phyloP scores from a whole-genome alignment of 2,329 filamentous ascomycete species.

The Colletotrichum scovillei region DNA sequence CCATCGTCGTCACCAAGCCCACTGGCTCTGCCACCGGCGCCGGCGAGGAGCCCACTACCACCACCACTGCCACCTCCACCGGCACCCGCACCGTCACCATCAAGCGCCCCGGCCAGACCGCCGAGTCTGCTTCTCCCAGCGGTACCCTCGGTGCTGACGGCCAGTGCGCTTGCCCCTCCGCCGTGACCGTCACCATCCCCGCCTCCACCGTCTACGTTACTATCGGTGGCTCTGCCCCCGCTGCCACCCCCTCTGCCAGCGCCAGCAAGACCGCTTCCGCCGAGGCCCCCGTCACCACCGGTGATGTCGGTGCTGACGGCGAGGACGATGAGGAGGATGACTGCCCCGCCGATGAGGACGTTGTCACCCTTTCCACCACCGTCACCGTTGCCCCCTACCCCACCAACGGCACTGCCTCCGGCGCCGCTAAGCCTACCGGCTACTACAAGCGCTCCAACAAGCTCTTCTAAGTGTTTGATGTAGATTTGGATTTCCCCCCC shows the following conservation, averaged over 20 bases:
- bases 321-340: constrained; percentile 37
- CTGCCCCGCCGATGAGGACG: constrained; percentile 34
- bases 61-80: constrained; percentile 50
- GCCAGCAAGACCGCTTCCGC: constrained; percentile 37
- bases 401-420: constrained; percentile 53
- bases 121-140: constrained; percentile 3
- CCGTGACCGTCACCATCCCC: constrained; percentile 40
- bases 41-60: constrained; percentile 47
- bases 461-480: constrained; percentile 35
- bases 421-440: constrained; percentile 48
- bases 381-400: constrained; percentile 48
- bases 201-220: constrained; percentile 44
- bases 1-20: constrained; percentile 43
- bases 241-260: constrained; percentile 16
- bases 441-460: constrained; percentile 43
- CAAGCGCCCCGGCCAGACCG: constrained; percentile 35
- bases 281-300: constrained; percentile 39
- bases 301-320: constrained; percentile 32
- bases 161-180: constrained; percentile 35
- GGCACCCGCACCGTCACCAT: constrained; percentile 50
- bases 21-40: constrained; percentile 1
- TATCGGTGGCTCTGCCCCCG: constrained; percentile 32
- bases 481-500: constrained; percentile 33
- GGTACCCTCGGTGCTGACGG: constrained; percentile 25
- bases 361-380: constrained; percentile 47